phyloP scores from a whole-genome alignment of 2,329 filamentous ascomycete genomes.

The Botrytis sinoallii region DNA sequence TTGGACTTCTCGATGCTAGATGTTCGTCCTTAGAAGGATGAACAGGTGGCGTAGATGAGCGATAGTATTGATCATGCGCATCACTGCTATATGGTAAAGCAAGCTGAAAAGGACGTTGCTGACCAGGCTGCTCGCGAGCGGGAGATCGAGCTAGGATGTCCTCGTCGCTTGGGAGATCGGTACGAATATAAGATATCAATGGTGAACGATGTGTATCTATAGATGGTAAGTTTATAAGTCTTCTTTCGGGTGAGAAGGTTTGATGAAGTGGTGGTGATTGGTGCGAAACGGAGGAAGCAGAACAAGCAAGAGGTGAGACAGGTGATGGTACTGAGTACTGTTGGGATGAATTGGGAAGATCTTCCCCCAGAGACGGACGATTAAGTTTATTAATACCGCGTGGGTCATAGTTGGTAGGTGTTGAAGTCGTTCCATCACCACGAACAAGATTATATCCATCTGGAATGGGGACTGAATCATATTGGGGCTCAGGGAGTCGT shows the following conservation, averaged over 20 bases:
- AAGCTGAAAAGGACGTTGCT: slow-evolving; percentile 37
- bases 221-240: neutral
- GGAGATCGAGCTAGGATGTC: slow-evolving; percentile 36
- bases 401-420: slow-evolving; percentile 33
- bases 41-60: slow-evolving; percentile 27
- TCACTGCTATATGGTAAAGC: slow-evolving; percentile 29
- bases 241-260: neutral
- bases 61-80: slow-evolving; percentile 8
- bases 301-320: neutral
- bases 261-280: neutral
- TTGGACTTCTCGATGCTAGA: neutral
- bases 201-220: neutral
- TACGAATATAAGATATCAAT: slow-evolving; percentile 16
- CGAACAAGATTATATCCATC: slow-evolving; percentile 35
- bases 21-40: slow-evolving; percentile 16
- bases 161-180: slow-evolving; percentile 28
- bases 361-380: slow-evolving; percentile 17
- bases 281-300: neutral
- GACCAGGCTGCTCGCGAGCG: slow-evolving; percentile 28
- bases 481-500: slow-evolving; percentile 30
- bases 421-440: slow-evolving; percentile 31
- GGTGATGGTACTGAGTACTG: slow-evolving; percentile 17
- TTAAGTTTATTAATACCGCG: slow-evolving; percentile 22
- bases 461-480: slow-evolving; percentile 37
- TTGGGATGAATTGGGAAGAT: slow-evolving; percentile 20